Conservation (phyloP, 164 flowering plant species). For the Vitis vinifera region ASM3070453v1 NC_081815.1:6985001-6985500, state of each 20-base stretch:
- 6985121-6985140: constrained; percentile 56
- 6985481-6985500: constrained; percentile 47
- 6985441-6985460: background rate
- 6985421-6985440: background rate
- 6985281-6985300: constrained; percentile 81
- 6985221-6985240: constrained; percentile 54
- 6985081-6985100: background rate
- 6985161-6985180: constrained; percentile 65
- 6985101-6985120: background rate
- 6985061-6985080: background rate
- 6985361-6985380: constrained; percentile 27
- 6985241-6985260: constrained; percentile 74
- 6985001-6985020: constrained; percentile 91
- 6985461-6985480: background rate
- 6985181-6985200: constrained; percentile 60
- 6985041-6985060: background rate
- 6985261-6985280: constrained; percentile 78
- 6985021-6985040: constrained; percentile 15
- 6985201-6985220: constrained; percentile 86
- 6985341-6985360: constrained; percentile 24
- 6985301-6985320: constrained; percentile 68
- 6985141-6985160: constrained; percentile 72
- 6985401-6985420: background rate
- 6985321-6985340: constrained; percentile 68
- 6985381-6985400: constrained; percentile 49